Evolutionary conservation across 2,329 filamentous ascomycete genomes (phyloP).

Genomic region (Tolypocladium amazonense): DNA sequence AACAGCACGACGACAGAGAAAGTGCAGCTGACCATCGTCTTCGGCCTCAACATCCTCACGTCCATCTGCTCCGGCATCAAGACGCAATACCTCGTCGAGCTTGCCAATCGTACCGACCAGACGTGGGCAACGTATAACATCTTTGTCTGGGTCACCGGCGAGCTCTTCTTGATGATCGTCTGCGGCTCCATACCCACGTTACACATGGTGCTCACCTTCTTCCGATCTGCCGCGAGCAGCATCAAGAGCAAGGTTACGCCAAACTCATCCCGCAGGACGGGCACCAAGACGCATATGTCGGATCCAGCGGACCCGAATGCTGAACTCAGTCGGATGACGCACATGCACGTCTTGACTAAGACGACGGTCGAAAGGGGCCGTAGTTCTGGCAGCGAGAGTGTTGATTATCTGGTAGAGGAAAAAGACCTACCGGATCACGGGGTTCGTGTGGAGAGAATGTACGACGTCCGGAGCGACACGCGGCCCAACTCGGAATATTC

Average conservation of each 20-base stretch:
- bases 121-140: constrained; percentile 12
- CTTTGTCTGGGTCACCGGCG: constrained; percentile 11
- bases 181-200: constrained; percentile 11
- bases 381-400: neutral
- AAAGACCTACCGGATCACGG: constrained; percentile 1
- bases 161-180: constrained; percentile 13
- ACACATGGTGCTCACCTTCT: constrained; percentile 6
- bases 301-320: neutral
- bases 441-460: constrained; percentile 7
- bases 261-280: neutral
- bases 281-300: neutral
- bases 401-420: constrained; percentile 5
- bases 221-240: constrained; percentile 1
- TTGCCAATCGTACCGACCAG: constrained; percentile 10
- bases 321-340: constrained; percentile 5
- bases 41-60: constrained; percentile 12
- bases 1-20: constrained; percentile 65
- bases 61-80: constrained; percentile 13
- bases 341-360: constrained; percentile 7
- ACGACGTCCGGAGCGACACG: constrained; percentile 6
- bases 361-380: constrained; percentile 6
- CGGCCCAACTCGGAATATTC: constrained; percentile 4
- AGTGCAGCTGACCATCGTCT: constrained; percentile 48
- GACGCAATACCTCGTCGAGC: constrained; percentile 10
- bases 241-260: constrained; percentile 1